Conservation (phyloP, 306 rosid genomes). For the Vigna hirtella region DNA sequence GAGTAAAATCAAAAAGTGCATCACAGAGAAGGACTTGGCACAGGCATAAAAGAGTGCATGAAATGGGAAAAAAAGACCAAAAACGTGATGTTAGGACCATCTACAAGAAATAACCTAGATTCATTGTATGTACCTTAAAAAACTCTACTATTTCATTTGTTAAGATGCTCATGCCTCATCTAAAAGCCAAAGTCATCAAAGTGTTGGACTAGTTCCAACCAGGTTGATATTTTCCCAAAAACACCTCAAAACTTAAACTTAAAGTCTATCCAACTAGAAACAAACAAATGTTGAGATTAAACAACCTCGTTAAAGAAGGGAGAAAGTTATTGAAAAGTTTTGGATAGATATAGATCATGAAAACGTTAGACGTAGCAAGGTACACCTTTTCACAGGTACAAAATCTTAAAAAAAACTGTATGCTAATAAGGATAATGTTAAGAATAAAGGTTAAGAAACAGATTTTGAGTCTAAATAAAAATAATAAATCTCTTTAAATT, state of each 20-base stretch:
- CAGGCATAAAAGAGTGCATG: not conserved
- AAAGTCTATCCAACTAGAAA: not conserved
- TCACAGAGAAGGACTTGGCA: slow-evolving; percentile 3
- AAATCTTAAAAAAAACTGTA: not conserved
- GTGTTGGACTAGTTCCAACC: slow-evolving; percentile 35
- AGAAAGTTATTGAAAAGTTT: slow-evolving; percentile 31
- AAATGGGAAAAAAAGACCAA: slow-evolving; percentile 6
- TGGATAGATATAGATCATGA: slow-evolving; percentile 22
- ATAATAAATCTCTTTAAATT: too few relatives aligned
- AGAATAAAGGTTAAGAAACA: too few relatives aligned
- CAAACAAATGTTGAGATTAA: slow-evolving; percentile 25
- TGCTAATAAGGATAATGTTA: not conserved
- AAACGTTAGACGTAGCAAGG: not conserved
- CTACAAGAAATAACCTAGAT: slow-evolving; percentile 16
- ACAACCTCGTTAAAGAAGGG: slow-evolving; percentile 33
- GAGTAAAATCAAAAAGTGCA: not conserved
- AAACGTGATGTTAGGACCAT: slow-evolving; percentile 38
- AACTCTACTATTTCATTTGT: not conserved
- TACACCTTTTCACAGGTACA: not conserved
- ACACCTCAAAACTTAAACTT: not conserved
- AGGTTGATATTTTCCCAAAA: slow-evolving; percentile 42
- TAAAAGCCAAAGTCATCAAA: slow-evolving; percentile 17
- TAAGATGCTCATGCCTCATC: not conserved
- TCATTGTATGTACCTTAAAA: not conserved
- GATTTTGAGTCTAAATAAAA: too few relatives aligned